Evolutionary conservation across 768 basidiomycete genomes (phyloP).

Genomic region (Russula sp.): DNA sequence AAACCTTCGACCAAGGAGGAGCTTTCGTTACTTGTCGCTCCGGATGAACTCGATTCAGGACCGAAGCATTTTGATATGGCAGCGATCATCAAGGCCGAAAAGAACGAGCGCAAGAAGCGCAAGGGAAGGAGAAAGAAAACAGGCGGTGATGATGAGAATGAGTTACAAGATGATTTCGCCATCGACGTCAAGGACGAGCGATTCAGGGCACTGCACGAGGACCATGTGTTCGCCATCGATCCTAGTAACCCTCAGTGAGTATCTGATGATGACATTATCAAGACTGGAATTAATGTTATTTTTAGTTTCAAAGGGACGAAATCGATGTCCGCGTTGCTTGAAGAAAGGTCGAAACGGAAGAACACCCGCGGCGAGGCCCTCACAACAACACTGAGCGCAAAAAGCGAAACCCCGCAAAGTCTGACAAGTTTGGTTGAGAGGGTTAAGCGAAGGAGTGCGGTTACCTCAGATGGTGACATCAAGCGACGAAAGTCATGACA

Average conservation of each 20-base stretch:
- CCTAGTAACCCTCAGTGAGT: constrained; percentile 92
- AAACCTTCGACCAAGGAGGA: constrained; percentile 56
- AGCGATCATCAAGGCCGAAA: constrained; percentile 84
- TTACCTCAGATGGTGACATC: constrained; percentile 32
- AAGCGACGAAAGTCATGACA: constrained; percentile 38
- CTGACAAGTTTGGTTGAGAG: constrained; percentile 76
- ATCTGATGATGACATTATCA: not conserved
- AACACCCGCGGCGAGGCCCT: constrained; percentile 15
- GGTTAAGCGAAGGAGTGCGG: constrained; percentile 72
- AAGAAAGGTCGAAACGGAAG: constrained; percentile 74
- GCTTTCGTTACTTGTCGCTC: constrained; percentile 57
- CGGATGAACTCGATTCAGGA: constrained; percentile 52
- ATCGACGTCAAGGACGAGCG: constrained; percentile 86
- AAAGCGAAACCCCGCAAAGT: constrained; percentile 31
- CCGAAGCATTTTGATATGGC: constrained; percentile 88
- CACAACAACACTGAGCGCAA: constrained; percentile 2
- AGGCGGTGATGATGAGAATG: constrained; percentile 51
- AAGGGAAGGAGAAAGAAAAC: constrained; percentile 46
- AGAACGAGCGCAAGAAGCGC: constrained; percentile 46
- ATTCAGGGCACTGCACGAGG: constrained; percentile 84
- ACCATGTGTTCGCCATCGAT: constrained; percentile 92
- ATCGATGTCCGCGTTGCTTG: constrained; percentile 79
- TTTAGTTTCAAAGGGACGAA: constrained; percentile 88
- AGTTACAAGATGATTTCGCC: constrained; percentile 75
- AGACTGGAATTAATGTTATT: constrained; percentile 17